Conservation (phyloP, 495 filamentous ascomycete genomes). For the Daldinia decipiens region DNA sequence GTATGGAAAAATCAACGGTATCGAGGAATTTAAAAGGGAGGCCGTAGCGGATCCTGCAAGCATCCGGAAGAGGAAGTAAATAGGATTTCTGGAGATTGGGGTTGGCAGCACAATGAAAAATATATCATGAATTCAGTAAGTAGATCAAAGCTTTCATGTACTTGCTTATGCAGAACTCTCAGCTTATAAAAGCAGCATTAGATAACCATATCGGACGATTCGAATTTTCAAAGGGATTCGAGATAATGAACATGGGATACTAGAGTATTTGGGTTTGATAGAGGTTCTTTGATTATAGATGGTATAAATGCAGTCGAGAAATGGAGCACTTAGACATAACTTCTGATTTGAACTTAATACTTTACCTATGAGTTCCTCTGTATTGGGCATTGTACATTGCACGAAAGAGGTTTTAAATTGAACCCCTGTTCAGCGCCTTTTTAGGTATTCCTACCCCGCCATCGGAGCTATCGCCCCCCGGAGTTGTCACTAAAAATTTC, state of each 20-base stretch:
- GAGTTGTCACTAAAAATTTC: constrained; percentile 27
- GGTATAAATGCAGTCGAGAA: constrained; percentile 17
- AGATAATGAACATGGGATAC: constrained; percentile 22
- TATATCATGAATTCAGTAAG: background rate
- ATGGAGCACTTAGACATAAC: background rate
- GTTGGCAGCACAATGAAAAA: background rate
- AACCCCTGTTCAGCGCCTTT: background rate
- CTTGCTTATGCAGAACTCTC: background rate
- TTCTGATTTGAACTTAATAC: background rate
- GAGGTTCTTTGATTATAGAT: constrained; percentile 29
- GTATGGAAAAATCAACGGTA: constrained; percentile 76
- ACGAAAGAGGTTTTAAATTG: background rate
- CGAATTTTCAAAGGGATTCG: constrained; percentile 29
- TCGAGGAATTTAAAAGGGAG: constrained; percentile 52
- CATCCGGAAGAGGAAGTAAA: constrained; percentile 26
- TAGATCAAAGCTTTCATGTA: background rate
- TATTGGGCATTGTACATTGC: background rate
- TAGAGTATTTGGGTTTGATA: constrained; percentile 18
- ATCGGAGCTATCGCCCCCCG: constrained; percentile 25
- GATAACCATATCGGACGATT: constrained; percentile 13
- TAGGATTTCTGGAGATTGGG: background rate
- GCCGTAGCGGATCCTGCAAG: constrained; percentile 38
- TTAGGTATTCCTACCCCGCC: constrained; percentile 19
- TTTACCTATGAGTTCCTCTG: background rate
- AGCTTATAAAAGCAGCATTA: constrained; percentile 1